Evolutionary conservation across 352 stramenopile species (phyloP).

Genomic region (Thraustochytrium sp.): DNA sequence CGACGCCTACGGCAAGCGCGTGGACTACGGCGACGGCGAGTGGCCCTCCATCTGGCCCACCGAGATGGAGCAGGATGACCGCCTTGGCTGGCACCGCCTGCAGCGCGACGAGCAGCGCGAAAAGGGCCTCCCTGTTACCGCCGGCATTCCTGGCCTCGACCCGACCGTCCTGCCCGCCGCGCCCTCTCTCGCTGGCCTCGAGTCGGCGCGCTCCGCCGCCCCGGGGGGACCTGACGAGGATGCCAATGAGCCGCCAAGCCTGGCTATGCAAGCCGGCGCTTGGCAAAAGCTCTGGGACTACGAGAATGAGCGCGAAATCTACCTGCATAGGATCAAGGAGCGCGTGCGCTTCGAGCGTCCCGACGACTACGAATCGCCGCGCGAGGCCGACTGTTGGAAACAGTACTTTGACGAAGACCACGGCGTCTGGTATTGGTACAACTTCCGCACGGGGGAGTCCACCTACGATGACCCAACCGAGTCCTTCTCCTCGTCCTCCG

Average conservation of each 20-base stretch:
- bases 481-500: no score
- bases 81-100: constrained; percentile 62
- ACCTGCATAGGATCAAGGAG: constrained; percentile 39
- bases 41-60: constrained; percentile 79
- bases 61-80: constrained; percentile 78
- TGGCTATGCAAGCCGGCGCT: no score
- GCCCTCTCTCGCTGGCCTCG: no score
- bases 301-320: constrained; percentile 9
- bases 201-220: no score
- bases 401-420: constrained; percentile 3
- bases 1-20: constrained; percentile 76
- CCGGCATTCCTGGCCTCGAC: not conserved
- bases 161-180: no score
- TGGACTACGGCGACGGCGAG: constrained; percentile 81
- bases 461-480: not conserved
- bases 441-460: not conserved
- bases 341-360: constrained; percentile 41
- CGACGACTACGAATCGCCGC: constrained; percentile 13
- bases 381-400: constrained; percentile 19
- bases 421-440: not conserved
- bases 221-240: no score
- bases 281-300: constrained; percentile 28
- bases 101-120: not conserved
- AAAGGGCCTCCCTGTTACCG: not conserved
- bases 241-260: no score